Evolutionary conservation across 2,329 filamentous ascomycete genomes (phyloP), one percentile per base, ranked within the genome.

Genomic region (Parasarocladium wereldwijsianum): DNA sequence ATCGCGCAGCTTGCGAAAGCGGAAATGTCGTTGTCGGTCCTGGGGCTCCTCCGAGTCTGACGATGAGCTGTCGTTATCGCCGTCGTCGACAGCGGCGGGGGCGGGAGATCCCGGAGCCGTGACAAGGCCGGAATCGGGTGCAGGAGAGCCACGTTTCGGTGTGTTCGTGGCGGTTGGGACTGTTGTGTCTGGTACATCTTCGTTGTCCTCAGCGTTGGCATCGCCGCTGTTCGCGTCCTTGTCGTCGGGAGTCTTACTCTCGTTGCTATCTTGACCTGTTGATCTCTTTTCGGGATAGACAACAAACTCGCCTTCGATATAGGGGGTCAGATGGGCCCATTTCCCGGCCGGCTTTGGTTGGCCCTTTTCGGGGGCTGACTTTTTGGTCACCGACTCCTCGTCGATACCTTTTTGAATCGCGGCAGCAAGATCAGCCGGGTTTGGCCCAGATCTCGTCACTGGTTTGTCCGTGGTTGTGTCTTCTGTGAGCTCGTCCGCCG

Each of bases 1-100:
- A 24, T 66, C 55, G 17, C 64, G 58, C 6, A 70, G 48, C 42
- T 67, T 65, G 29, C 56, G 57, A 42, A 64, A 71, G 3, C 46
- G 43, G 39, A 56, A 70, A 30, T 43, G 48, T 17, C 45, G 42
- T 13, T 37, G 40, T 13, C 35, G 40, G 17, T 45, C 47, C 5
- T 41, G 38, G 5, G 39, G 35, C 7, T 55, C 52, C 28, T 54
- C 49, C 9, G 49, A 46, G 21, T 54, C 51, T 6, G 47, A 45
- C 17, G 47, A 39, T n/a, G n/a, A n/a, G 16, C 27, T 29, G 11
- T 57, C 54, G 17, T 43, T 43, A 8, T 56, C 52, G 10, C 54
- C 53, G 4, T 38, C 41, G 9, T 57, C 54, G 14, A 56, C 54
- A 17, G 39, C 51, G 12, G 31, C 47, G 5, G 51, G 50, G 32